Evolutionary conservation across 192 early-diverging fungal genomes (phyloP).

Genomic region (Entomortierella lignicola): DNA sequence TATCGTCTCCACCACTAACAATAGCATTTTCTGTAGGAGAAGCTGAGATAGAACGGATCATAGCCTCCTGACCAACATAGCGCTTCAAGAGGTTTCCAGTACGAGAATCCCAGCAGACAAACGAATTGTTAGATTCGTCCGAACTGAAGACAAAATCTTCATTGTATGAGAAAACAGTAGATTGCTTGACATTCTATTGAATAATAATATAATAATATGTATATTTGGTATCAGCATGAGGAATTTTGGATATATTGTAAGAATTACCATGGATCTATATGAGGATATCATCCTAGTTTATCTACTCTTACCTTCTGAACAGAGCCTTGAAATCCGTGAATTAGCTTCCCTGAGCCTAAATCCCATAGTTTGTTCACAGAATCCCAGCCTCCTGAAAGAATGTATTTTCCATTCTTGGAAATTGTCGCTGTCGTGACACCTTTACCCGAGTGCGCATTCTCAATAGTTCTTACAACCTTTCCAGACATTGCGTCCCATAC

Average conservation of each 20-base stretch:
- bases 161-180: conserved; percentile 72
- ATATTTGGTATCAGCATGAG: neutral
- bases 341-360: conserved; percentile 72
- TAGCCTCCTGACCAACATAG: conserved; percentile 61
- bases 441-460: conserved; percentile 79
- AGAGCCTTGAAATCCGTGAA: conserved; percentile 81
- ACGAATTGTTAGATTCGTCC: conserved; percentile 71
- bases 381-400: conserved; percentile 86
- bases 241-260: no score
- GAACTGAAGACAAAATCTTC: conserved; percentile 77
- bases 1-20: conserved; percentile 64
- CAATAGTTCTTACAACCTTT: conserved; percentile 79
- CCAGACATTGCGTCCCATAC: conserved; percentile 88
- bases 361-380: conserved; percentile 87
- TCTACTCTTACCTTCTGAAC: conserved; percentile 61
- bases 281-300: no score
- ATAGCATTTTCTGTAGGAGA: conserved; percentile 72
- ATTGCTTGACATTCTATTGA: conserved; percentile 47
- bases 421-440: conserved; percentile 80
- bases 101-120: conserved; percentile 79
- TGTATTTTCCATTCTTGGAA: conserved; percentile 78
- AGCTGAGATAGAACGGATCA: conserved; percentile 69
- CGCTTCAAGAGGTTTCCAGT: conserved; percentile 69
- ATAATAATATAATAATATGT: neutral
- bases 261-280: no score